Evolutionary conservation across 169 alveolate genomes (phyloP), one percentile per base, ranked within the genome.

Genomic region (Fabrea salina): DNA sequence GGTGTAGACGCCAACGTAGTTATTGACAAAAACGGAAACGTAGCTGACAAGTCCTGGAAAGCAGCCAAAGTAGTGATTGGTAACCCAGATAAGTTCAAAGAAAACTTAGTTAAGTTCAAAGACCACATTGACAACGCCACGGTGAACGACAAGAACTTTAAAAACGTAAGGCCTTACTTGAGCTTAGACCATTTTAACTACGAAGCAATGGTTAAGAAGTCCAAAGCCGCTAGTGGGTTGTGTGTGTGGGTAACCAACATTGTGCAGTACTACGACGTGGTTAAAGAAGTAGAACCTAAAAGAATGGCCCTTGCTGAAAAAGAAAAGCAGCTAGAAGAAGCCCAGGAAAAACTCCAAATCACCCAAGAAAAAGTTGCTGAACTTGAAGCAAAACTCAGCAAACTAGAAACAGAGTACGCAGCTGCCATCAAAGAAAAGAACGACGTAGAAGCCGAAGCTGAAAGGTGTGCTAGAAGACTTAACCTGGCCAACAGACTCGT

Each of bases 11-110:
- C 93, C 35, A 85, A 90, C 49, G 95, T 96, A 59, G 95, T 94
- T 87, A 96, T 94, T 43, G 99, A 97, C 83, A 95, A 93, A 87
- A 93, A 93, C 82, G 98, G 98, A 44, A 91, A 82, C 30, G 96
- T 96, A 27, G 96, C 95, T 86, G 96, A 95, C 64, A 86, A 90
- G 58, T 93, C 91, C 50, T 96, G 98, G 97, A 97, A 97, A 89
- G 95, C 97, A n/a, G 96, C 98, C n/a, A 92, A 92, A 82, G 95
- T 94, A 80, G 86, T 97, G 95, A 95, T 97, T 97, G 91, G 92
- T 70, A 93, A 96, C 56, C 98, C 99, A 4, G 97, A 94, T 89
- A 95, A 92, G 83, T 96, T 96, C 87, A 74, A 94, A 77, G 95
- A 93, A 74, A 91, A 90, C 67, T 87, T 96, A 58, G 87, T 91